Conservation (phyloP, 305 asterid genomes). For the Fraxinus floribunda region DNA sequence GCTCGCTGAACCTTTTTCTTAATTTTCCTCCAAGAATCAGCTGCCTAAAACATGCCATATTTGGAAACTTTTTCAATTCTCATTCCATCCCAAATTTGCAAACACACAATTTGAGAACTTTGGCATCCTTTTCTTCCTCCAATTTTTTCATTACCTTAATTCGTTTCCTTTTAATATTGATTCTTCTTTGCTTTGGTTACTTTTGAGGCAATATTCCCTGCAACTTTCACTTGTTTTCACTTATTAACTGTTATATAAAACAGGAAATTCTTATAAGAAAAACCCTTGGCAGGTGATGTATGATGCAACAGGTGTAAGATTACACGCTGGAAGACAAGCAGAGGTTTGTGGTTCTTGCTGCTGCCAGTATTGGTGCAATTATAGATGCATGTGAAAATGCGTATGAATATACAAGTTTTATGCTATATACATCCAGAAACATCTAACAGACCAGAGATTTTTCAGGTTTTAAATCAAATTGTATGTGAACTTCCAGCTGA, state of each 20-base stretch:
- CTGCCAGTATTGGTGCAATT: constrained; percentile 15
- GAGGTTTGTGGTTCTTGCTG: constrained; percentile 55
- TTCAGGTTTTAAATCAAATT: constrained; percentile 89
- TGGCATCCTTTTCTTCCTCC: not conserved
- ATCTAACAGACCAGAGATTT: constrained; percentile 20
- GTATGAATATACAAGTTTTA: not conserved
- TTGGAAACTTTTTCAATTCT: not conserved
- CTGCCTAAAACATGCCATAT: not conserved
- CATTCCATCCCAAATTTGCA: not conserved
- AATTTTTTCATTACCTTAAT: not conserved
- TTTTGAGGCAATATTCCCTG: not conserved
- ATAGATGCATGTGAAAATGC: not conserved
- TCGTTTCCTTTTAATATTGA: not conserved
- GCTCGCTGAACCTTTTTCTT: not conserved
- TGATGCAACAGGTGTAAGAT: constrained; percentile 91
- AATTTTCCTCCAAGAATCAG: not conserved
- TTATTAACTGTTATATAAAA: not conserved
- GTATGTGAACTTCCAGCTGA: constrained; percentile 92
- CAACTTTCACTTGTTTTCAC: not conserved
- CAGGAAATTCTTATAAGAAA: constrained; percentile 11
- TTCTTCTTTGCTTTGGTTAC: not conserved
- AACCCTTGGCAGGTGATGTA: constrained; percentile 79
- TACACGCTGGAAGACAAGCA: constrained; percentile 99
- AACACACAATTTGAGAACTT: not conserved
- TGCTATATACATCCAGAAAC: not conserved